Percentiles rank a stretch among this genome's conserved stretches.
Conservation (phyloP, 139 green algal species). For the Raphidocelis subcapitata region DNA sequence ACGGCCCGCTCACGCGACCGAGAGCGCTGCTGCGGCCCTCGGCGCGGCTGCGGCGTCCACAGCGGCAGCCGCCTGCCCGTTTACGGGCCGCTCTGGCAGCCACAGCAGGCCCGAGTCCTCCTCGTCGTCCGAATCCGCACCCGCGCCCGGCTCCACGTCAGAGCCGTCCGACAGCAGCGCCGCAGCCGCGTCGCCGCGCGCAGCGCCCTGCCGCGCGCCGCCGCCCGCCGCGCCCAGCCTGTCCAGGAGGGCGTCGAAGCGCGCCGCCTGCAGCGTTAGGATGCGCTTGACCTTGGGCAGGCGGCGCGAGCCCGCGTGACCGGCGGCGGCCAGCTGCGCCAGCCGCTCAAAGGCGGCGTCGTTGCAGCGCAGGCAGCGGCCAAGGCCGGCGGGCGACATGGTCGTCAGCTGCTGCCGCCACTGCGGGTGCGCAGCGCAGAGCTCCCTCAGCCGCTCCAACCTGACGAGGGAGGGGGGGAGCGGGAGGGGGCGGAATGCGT, state of each 20-base stretch:
- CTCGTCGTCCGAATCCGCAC: too few species aligned
- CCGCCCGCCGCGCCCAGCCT: not conserved
- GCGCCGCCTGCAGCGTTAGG: slow-evolving; percentile 5
- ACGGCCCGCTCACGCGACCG: too few species aligned
- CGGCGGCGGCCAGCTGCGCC: not conserved
- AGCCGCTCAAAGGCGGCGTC: slow-evolving; percentile 12
- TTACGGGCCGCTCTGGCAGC: too few species aligned
- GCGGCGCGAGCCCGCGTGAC: not conserved
- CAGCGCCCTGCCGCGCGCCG: too few species aligned
- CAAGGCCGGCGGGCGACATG: slow-evolving; percentile 1
- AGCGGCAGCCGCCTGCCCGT: too few species aligned
- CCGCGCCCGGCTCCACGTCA: too few species aligned
- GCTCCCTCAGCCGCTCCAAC: slow-evolving; percentile 11
- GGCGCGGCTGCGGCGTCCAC: too few species aligned
- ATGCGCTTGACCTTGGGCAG: slow-evolving; percentile 3
- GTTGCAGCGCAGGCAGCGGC: slow-evolving; percentile 8
- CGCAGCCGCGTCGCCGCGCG: too few species aligned
- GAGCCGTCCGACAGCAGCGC: too few species aligned
- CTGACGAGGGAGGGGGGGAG: not conserved
- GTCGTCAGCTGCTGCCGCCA: slow-evolving; percentile 10
- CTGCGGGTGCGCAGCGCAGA: not conserved
- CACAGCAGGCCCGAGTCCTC: too few species aligned
- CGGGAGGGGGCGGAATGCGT: too few species aligned
- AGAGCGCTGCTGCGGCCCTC: too few species aligned
- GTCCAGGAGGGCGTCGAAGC: slow-evolving; percentile 9